A percentile compares a stretch with the other conserved stretches of the same genome.
Conservation (phyloP, 495 filamentous ascomycete species). For the Beverwykella pulmonaria region DNA sequence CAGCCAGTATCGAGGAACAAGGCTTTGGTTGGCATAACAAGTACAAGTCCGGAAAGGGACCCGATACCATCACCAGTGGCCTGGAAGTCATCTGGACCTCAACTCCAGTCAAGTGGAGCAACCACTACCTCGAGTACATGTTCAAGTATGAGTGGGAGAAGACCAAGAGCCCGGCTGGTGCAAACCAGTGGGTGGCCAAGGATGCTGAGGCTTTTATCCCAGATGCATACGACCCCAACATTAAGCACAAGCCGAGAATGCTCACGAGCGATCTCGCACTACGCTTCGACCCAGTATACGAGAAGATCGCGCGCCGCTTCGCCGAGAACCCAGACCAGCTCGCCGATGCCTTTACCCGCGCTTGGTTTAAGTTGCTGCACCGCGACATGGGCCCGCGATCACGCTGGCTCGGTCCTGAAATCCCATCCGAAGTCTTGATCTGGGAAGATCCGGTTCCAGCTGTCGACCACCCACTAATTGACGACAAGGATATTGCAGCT, state of each 20-base stretch:
- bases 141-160: conserved; percentile 78
- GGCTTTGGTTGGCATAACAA: conserved; percentile 69
- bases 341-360: conserved; percentile 64
- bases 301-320: conserved; percentile 71
- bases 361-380: conserved; percentile 74
- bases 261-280: conserved; percentile 72
- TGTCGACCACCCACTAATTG: conserved; percentile 57
- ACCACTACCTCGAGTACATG: conserved; percentile 68
- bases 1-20: conserved; percentile 61
- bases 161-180: conserved; percentile 71
- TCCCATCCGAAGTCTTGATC: conserved; percentile 61
- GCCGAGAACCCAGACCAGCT: conserved; percentile 66
- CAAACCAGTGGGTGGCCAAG: conserved; percentile 75
- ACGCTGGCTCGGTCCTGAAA: conserved; percentile 70
- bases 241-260: conserved; percentile 70
- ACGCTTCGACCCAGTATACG: conserved; percentile 67
- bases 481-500: conserved; percentile 58
- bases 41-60: conserved; percentile 61
- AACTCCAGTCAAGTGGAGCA: conserved; percentile 69
- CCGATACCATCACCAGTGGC: conserved; percentile 70
- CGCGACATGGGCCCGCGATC: conserved; percentile 70
- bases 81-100: conserved; percentile 75
- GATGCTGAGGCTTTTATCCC: conserved; percentile 64
- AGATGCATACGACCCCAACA: conserved; percentile 64
- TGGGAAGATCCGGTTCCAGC: conserved; percentile 70